Conservation (phyloP, 2,329 filamentous ascomycete species). For the Tolypocladium amazonense region DNA sequence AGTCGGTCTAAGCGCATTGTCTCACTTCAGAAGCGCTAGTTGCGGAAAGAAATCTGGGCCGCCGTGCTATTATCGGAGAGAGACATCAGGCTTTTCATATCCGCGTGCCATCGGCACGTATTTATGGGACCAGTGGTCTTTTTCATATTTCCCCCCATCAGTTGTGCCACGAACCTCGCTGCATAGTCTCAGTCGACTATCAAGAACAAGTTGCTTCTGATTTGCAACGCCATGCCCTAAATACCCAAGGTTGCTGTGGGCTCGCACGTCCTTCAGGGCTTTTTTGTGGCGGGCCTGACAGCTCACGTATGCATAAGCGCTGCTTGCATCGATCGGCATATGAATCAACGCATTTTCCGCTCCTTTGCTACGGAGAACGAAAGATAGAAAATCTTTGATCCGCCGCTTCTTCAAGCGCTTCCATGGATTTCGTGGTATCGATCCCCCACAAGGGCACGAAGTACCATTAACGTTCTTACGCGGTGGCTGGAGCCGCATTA, state of each 20-base stretch:
- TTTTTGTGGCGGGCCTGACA: background rate
- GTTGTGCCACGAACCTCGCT: background rate
- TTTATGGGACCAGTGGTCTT: background rate
- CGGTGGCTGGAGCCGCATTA: background rate
- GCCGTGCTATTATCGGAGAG: background rate
- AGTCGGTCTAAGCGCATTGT: constrained; percentile 5
- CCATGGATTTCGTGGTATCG: background rate
- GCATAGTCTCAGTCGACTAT: background rate
- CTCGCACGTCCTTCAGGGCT: background rate
- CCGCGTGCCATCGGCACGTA: constrained; percentile 1
- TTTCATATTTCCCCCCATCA: background rate
- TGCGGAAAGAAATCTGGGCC: background rate
- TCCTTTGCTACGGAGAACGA: too few species aligned
- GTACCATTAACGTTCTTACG: background rate
- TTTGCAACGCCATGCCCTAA: background rate
- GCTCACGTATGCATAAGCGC: background rate
- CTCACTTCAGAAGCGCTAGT: constrained; percentile 6
- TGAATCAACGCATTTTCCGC: background rate
- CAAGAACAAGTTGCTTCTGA: background rate
- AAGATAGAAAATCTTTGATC: background rate
- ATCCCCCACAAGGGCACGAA: background rate
- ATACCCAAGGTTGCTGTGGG: background rate
- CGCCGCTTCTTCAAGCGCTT: background rate
- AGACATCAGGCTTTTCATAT: background rate
- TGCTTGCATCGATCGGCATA: background rate